Evolutionary conservation across 306 rosid species (phyloP), one percentile per base, ranked within the genome.

Genomic region (Medicago ruthenica): DNA sequence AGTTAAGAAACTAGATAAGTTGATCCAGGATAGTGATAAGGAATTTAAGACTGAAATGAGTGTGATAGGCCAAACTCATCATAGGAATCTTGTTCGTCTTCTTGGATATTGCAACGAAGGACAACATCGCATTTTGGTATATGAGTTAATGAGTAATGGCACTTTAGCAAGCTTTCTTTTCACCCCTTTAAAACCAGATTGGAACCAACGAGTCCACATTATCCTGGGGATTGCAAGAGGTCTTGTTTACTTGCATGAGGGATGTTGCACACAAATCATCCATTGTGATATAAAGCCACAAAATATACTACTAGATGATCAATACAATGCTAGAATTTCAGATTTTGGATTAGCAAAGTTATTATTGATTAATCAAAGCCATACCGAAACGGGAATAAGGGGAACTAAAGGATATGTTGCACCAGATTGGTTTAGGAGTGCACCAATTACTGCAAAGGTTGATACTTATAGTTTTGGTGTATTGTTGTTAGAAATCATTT

Each of bases 321-420:
- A 37, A 7, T 78, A 63, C 48, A 78, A 40, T 78, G 82, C 76
- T 0, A 70, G 8, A 27, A 78, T 78, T 13, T 78, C 82, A 34
- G 82, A 78, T 70, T 78, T 78, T 37, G 82, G 82, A 9, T 24
- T 78, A 37, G 76, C 82, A 15, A 78, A 78, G 20, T 20, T 78
- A 4, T 50, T 78, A 0, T 9, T 70, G 76, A 62, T 71, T 9
- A 63, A 78, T 18, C 71, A 78, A 21, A 70, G 71, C 4, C 60
- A 17, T 27, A 78, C 82, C 1, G 53, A 47, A 51, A 78, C 71
- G 9, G 71, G 65, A 24, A 63, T 70, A 15, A 78, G 82, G 70
- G 76, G 82, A 53, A 78, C 82, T 9, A 78, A 71, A 37, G 76
- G 82, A 34, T 78, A 78, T 53, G 40, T 78, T 63, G 82, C 76